A percentile compares a stretch with the other conserved stretches of the same genome.
These are phyloP conservation scores for Metschnikowia dekortorum DNA, from an alignment of 805 yeast species.

Conservation along the genomic window DNA sequence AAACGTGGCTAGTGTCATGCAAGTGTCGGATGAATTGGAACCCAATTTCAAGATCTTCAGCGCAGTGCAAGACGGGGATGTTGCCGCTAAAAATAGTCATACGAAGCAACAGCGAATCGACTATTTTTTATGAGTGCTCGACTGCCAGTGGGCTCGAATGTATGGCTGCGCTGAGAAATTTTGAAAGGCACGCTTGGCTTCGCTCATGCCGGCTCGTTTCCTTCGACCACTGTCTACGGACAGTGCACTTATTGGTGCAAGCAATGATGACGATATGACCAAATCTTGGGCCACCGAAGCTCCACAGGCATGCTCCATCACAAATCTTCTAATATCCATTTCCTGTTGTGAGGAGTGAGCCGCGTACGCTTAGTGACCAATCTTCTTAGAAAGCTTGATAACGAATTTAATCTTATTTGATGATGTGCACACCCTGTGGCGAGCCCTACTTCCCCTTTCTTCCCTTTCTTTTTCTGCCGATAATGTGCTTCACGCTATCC, in stretches of 20 bases:
- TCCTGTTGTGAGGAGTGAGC: not conserved
- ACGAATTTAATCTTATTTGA: constrained; percentile 5
- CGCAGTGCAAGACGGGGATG: constrained; percentile 85
- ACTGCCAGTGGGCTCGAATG: not conserved
- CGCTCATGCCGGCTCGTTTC: not conserved
- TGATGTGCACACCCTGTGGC: not conserved
- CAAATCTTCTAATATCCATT: not conserved
- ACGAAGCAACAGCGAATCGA: constrained; percentile 43
- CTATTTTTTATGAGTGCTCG: constrained; percentile 31
- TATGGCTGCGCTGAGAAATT: too few species aligned
- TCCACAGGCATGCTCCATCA: not conserved
- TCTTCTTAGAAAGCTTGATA: not conserved
- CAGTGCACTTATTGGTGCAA: not conserved
- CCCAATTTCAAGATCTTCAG: constrained; percentile 92
- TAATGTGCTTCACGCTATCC: constrained; percentile 57
- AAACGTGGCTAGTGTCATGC: constrained; percentile 97
- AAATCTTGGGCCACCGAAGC: not conserved
- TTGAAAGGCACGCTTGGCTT: not conserved
- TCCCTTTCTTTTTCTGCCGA: constrained; percentile 66
- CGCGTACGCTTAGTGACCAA: not conserved
- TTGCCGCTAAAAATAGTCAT: constrained; percentile 35
- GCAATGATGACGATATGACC: not conserved
- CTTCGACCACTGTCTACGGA: not conserved
- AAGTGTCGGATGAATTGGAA: constrained; percentile 77
- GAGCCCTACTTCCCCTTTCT: constrained; percentile 42